Percentiles rank a stretch among this genome's conserved stretches.
phyloP scores from a whole-genome alignment of 257 asterid genomes.

The Solanum paucissectum region DNA sequence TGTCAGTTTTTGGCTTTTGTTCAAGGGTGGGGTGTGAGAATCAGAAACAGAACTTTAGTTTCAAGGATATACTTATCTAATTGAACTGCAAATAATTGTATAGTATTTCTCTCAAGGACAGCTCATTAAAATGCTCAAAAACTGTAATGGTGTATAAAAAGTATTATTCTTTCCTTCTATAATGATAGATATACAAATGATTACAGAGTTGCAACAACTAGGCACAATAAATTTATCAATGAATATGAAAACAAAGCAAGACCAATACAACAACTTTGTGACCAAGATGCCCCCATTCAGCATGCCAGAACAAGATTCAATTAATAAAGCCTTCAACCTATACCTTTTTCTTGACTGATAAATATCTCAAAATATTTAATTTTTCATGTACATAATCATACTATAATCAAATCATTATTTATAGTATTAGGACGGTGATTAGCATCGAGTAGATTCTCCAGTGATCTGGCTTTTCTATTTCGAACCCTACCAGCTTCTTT shows the following conservation, averaged over 20 bases:
- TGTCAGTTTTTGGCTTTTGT: neutral
- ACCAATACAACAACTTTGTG: conserved; percentile 2
- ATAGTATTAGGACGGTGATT: conserved; percentile 30
- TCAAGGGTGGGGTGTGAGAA: neutral
- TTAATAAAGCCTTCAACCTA: conserved; percentile 30
- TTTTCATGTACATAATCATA: conserved; percentile 39
- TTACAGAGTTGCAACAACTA: conserved; percentile 6
- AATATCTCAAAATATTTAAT: conserved; percentile 15
- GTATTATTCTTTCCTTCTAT: neutral
- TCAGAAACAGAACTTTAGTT: neutral
- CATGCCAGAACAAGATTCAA: conserved; percentile 26
- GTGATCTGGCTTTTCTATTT: conserved; percentile 62
- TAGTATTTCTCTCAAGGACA: neutral
- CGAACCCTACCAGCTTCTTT: conserved; percentile 78
- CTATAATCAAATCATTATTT: conserved; percentile 40
- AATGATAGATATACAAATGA: conserved; percentile 2
- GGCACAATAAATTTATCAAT: conserved; percentile 1
- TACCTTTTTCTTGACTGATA: conserved; percentile 21
- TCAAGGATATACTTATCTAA: neutral
- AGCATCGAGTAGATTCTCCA: conserved; percentile 64
- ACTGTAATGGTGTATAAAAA: neutral
- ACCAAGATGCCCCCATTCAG: neutral
- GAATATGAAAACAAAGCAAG: neutral
- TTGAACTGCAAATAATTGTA: neutral
- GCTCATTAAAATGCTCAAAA: neutral